Conservation (phyloP, 371 early-diverging fungal genomes). For the Haplosporangium sp. region DNA sequence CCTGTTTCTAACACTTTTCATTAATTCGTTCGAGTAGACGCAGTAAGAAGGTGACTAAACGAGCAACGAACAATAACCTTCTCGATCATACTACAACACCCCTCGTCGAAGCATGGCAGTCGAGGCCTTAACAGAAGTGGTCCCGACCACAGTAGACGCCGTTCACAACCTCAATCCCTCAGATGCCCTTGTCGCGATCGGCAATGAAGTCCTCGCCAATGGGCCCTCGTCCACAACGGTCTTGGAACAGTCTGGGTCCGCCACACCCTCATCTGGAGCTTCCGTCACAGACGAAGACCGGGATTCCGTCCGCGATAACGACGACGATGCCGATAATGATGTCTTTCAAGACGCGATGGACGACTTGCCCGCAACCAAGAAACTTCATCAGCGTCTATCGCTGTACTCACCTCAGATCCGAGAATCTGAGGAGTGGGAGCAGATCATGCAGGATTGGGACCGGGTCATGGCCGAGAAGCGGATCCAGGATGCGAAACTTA, state of each 20-base stretch:
- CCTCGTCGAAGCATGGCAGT: too few species aligned
- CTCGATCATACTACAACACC: too few species aligned
- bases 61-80: too few species aligned
- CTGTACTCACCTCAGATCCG: slow-evolving; percentile 38
- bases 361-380: slow-evolving; percentile 39
- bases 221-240: slow-evolving; percentile 18
- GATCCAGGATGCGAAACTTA: slow-evolving; percentile 46
- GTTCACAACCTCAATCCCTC: slow-evolving; percentile 13
- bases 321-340: slow-evolving; percentile 24
- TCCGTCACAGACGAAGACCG: slow-evolving; percentile 23
- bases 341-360: slow-evolving; percentile 49
- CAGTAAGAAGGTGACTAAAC: too few species aligned
- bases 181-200: slow-evolving; percentile 47
- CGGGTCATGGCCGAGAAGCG: slow-evolving; percentile 56
- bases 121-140: background rate
- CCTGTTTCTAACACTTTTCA: too few species aligned
- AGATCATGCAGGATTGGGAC: slow-evolving; percentile 56
- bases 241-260: slow-evolving; percentile 6
- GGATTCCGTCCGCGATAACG: slow-evolving; percentile 17
- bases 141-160: background rate
- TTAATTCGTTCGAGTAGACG: too few species aligned
- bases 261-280: slow-evolving; percentile 8
- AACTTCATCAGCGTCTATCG: slow-evolving; percentile 41
- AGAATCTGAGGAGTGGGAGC: slow-evolving; percentile 51
- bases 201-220: slow-evolving; percentile 43